Conservation (phyloP, 1,139 yeast species). For the Candida buenavistaensis region DNA sequence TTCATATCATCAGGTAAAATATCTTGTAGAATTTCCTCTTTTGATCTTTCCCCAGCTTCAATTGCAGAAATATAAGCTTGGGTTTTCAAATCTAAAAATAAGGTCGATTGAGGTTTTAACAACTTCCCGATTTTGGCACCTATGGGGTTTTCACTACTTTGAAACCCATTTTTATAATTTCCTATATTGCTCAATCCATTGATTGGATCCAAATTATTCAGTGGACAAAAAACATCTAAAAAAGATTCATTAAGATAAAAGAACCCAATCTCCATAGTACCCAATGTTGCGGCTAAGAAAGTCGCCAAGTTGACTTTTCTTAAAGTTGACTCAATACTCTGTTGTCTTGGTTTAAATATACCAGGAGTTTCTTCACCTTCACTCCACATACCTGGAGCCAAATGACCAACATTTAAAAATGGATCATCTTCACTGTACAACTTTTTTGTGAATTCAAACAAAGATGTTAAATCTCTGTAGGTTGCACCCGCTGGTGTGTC, state of each 20-base stretch:
- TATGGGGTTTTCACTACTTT: constrained; percentile 24
- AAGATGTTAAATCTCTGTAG: constrained; percentile 66
- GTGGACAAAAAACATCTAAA: constrained; percentile 79
- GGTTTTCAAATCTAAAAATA: constrained; percentile 84
- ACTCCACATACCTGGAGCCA: constrained; percentile 68
- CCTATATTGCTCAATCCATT: constrained; percentile 37
- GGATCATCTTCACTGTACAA: constrained; percentile 69
- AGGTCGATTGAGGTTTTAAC: constrained; percentile 74
- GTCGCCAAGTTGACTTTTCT: constrained; percentile 87
- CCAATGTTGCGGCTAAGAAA: constrained; percentile 79
- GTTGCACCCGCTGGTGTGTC: constrained; percentile 75
- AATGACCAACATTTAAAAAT: constrained; percentile 58
- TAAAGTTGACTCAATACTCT: constrained; percentile 65
- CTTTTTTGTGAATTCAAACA: constrained; percentile 72
- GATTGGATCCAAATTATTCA: constrained; percentile 44
- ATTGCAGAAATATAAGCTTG: constrained; percentile 92
- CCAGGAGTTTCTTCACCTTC: constrained; percentile 60
- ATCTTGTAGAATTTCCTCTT: constrained; percentile 70
- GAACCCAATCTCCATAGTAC: constrained; percentile 84
- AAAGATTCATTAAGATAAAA: constrained; percentile 82
- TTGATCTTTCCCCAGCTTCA: constrained; percentile 67
- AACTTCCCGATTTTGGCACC: constrained; percentile 56
- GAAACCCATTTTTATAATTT: constrained; percentile 40
- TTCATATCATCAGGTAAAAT: constrained; percentile 72
- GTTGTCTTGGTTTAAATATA: constrained; percentile 60